Evolutionary conservation across 169 alveolate genomes (phyloP).

Genomic region (Plasmodium knowlesi): DNA sequence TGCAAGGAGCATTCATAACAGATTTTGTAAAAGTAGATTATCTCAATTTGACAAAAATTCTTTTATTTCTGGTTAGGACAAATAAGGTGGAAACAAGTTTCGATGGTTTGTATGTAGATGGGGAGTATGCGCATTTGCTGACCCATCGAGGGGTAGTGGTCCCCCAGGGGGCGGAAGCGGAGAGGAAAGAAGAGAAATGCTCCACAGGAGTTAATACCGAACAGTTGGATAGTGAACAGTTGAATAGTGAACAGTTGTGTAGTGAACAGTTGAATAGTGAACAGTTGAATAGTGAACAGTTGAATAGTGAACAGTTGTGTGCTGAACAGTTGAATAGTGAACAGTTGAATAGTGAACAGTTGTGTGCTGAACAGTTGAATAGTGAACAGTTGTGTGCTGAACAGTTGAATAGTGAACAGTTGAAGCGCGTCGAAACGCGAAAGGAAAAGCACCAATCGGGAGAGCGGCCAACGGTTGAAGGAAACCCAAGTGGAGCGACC

Average conservation of each 20-base stretch:
- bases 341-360: no score
- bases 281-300: no score
- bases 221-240: no score
- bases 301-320: no score
- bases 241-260: no score
- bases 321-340: no score
- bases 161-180: background rate
- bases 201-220: background rate
- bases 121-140: background rate
- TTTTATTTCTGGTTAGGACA: background rate
- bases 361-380: no score
- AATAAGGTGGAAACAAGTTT: constrained; percentile 37
- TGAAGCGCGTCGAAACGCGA: background rate
- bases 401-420: no score
- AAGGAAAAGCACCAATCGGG: background rate
- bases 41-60: constrained; percentile 33
- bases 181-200: background rate
- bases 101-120: constrained; percentile 54
- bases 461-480: background rate
- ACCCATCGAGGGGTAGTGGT: background rate
- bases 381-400: no score
- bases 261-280: no score
- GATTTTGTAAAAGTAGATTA: constrained; percentile 45
- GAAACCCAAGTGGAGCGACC: background rate
- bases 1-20: constrained; percentile 54